These are phyloP conservation scores for Argentina anserina DNA, from an alignment of 306 rosid species.

Conservation along the genomic window DNA sequence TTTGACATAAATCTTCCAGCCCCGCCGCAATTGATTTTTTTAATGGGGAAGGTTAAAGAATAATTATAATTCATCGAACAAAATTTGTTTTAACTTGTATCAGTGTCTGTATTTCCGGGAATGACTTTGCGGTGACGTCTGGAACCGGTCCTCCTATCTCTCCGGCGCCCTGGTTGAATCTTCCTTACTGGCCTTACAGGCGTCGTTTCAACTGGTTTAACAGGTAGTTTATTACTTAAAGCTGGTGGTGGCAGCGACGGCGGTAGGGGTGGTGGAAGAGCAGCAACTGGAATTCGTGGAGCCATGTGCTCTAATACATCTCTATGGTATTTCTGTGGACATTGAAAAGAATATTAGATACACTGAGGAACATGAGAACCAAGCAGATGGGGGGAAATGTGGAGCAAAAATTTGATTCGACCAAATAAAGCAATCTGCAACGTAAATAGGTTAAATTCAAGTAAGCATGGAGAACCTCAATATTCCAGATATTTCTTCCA, in stretches of 20 bases:
- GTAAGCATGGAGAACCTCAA: not conserved
- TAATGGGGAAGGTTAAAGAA: constrained; percentile 32
- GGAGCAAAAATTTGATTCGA: not conserved
- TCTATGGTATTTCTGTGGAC: constrained; percentile 77
- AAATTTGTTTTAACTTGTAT: constrained; percentile 40
- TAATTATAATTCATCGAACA: constrained; percentile 32
- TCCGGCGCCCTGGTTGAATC: constrained; percentile 49
- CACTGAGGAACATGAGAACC: constrained; percentile 8
- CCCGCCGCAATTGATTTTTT: constrained; percentile 30
- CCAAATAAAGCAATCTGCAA: not conserved
- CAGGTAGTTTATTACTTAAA: constrained; percentile 15
- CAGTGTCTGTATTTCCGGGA: constrained; percentile 42
- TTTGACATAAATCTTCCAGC: constrained; percentile 44
- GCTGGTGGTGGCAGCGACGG: constrained; percentile 28
- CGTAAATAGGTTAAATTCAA: not conserved
- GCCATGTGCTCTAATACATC: constrained; percentile 45
- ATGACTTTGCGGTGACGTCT: constrained; percentile 71
- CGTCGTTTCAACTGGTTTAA: constrained; percentile 21
- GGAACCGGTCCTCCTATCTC: constrained; percentile 57
- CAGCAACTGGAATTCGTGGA: constrained; percentile 28
- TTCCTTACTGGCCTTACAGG: constrained; percentile 39
- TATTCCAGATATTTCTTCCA: not conserved
- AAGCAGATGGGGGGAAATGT: not conserved
- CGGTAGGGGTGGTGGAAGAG: constrained; percentile 42
- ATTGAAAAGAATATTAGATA: not conserved